Base-by-base conservation (phyloP, 2,329 filamentous ascomycete species). In the Trichophyton equinum region DNA sequence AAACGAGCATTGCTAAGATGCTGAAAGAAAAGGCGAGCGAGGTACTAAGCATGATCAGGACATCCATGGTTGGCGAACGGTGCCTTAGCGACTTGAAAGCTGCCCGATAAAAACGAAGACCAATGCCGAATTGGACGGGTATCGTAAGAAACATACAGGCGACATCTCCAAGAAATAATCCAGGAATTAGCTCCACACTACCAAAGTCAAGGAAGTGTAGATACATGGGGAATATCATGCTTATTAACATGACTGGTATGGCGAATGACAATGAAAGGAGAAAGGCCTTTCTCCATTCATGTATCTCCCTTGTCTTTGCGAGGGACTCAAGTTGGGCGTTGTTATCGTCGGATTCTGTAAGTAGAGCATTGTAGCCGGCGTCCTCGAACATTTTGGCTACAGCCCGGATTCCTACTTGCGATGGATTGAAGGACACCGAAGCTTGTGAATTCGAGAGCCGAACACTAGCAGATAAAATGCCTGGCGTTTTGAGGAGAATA, bases 21-120 rank as follows among this genome's bases (percentile, higher is more conserved):
- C 92, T 97, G 76, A 96, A 99, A 74, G 96, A 94, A 77, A 97
- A 99, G 20, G 94, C 94, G 22, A 91, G 87, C 0, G 91, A 95
- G 5, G 94, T 99, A 59, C 94, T 94, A 18, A 99, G 78, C 62
- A 96, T 89, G 59, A 99, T 89, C 22, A 99, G 81, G 1, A 97
- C 94, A 71, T 99, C 94, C 94, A 99, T 99, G 0, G 94, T 99
- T 0, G 94, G 92, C 4, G 91, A 88, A 20, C 85, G 83, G 72
- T 99, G 94, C 74, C 87, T 90, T 67, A 99, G 73, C 1, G 91
- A 96, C 72, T 95, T 96, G 76, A 83, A 97, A n/a, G 92, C 91
- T 27, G 90, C 94, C 62, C 87, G 73, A 72, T 99, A 99, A 72
- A 97, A 99, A 13, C 94, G 88, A 74, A 85, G 91, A 65, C 94